Conservation (phyloP, 2,329 filamentous ascomycete species). For the Alternaria metachromatica region DNA sequence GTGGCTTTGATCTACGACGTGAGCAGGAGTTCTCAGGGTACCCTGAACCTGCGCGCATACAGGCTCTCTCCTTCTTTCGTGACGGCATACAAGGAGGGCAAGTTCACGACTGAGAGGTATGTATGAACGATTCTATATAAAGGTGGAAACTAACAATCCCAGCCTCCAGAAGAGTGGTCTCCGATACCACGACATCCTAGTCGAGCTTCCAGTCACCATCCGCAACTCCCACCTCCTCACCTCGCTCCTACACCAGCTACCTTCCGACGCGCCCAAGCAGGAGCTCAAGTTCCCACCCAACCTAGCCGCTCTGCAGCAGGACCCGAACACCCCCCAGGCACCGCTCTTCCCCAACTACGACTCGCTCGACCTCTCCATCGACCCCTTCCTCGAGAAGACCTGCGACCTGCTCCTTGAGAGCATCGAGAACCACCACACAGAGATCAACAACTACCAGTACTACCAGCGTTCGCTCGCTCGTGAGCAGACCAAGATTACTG, state of each 20-base stretch:
- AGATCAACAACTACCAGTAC: constrained; percentile 98
- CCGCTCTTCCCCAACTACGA: constrained; percentile 89
- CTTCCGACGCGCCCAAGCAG: constrained; percentile 67
- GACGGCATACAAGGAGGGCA: constrained; percentile 91
- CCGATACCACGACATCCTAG: constrained; percentile 89
- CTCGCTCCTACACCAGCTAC: constrained; percentile 91
- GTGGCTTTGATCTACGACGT: constrained; percentile 94
- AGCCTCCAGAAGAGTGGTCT: constrained; percentile 95
- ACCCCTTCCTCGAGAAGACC: constrained; percentile 98
- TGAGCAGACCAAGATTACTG: constrained; percentile 94
- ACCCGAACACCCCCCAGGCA: constrained; percentile 62
- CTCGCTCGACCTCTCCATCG: constrained; percentile 88
- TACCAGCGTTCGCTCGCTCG: constrained; percentile 93
- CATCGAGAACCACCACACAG: constrained; percentile 97
- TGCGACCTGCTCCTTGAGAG: constrained; percentile 94
- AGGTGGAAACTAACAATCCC: constrained; percentile 19
- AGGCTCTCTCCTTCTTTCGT: constrained; percentile 87
- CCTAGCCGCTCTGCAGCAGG: constrained; percentile 76
- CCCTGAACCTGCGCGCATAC: constrained; percentile 88
- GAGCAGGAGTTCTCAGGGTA: constrained; percentile 91
- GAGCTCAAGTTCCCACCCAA: constrained; percentile 79
- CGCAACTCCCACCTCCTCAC: constrained; percentile 98
- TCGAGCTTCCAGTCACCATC: constrained; percentile 86
- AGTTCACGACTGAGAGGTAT: constrained; percentile 96
- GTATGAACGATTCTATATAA: constrained; percentile 51